Evolutionary conservation across 1,284 basidiomycete genomes (phyloP).

Genomic region (Apiotrichum mycotoxinovorans): DNA sequence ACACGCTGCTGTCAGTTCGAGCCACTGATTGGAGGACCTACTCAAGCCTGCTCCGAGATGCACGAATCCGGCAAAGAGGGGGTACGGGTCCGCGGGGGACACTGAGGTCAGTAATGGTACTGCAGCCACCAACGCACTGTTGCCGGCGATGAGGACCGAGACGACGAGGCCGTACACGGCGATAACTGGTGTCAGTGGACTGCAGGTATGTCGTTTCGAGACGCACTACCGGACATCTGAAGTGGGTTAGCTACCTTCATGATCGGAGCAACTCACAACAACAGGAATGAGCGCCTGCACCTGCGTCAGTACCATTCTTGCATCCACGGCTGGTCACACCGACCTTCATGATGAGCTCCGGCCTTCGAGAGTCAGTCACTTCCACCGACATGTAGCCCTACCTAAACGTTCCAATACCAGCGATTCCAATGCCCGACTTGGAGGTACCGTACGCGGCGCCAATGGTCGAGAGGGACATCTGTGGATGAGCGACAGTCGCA

Average conservation of each 20-base stretch:
- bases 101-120: constrained; percentile 54
- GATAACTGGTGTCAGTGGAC: constrained; percentile 41
- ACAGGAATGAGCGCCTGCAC: constrained; percentile 59
- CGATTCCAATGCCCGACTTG: constrained; percentile 96
- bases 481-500: background rate
- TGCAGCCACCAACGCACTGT: constrained; percentile 52
- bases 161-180: constrained; percentile 57
- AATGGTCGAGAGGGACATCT: constrained; percentile 58
- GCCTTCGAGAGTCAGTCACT: constrained; percentile 53
- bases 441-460: constrained; percentile 96
- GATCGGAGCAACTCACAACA: constrained; percentile 39
- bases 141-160: constrained; percentile 64
- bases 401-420: constrained; percentile 84
- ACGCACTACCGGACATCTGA: constrained; percentile 67
- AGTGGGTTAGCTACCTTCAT: background rate
- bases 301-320: background rate
- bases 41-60: constrained; percentile 89
- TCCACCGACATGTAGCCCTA: constrained; percentile 18
- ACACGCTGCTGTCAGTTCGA: constrained; percentile 11
- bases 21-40: constrained; percentile 13
- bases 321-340: constrained; percentile 27
- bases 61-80: constrained; percentile 79
- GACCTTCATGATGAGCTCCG: constrained; percentile 97
- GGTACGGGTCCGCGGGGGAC: constrained; percentile 52
- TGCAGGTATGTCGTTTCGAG: constrained; percentile 22